Conservation (phyloP, 192 early-diverging fungal species). For the Spizellomyces punctatus region DNA sequence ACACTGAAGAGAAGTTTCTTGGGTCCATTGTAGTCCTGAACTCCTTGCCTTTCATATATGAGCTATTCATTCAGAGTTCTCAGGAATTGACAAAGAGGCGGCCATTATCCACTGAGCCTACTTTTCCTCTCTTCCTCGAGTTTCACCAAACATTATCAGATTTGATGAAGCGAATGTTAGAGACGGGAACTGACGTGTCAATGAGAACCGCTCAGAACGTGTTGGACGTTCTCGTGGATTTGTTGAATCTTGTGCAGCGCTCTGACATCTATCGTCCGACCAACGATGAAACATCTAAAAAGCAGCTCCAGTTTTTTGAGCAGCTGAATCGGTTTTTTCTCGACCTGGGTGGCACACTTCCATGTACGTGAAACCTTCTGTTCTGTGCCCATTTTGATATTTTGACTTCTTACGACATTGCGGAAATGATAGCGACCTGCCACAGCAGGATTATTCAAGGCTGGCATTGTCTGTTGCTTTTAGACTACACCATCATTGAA, state of each 20-base stretch:
- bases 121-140: too few species aligned
- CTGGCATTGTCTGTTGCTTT: constrained; percentile 17
- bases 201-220: too few species aligned
- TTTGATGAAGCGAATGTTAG: too few species aligned
- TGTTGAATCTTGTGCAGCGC: constrained; percentile 16
- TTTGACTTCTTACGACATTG: too few species aligned
- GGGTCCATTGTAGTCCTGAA: too few species aligned
- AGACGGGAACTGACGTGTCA: too few species aligned
- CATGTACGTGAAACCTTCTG: not conserved
- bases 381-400: too few species aligned
- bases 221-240: not conserved
- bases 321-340: not conserved
- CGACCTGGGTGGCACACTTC: constrained; percentile 6
- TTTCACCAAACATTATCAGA: not conserved
- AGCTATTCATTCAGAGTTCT: too few species aligned
- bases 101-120: too few species aligned
- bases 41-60: too few species aligned
- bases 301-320: constrained; percentile 15
- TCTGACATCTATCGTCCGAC: constrained; percentile 27
- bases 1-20: too few species aligned
- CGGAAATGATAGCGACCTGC: not conserved
- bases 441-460: not conserved
- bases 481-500: constrained; percentile 29
- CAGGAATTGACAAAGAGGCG: too few species aligned
- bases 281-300: constrained; percentile 27